Evolutionary conservation across 768 basidiomycete genomes (phyloP).

Genomic region (Phaeolepiota aurea): DNA sequence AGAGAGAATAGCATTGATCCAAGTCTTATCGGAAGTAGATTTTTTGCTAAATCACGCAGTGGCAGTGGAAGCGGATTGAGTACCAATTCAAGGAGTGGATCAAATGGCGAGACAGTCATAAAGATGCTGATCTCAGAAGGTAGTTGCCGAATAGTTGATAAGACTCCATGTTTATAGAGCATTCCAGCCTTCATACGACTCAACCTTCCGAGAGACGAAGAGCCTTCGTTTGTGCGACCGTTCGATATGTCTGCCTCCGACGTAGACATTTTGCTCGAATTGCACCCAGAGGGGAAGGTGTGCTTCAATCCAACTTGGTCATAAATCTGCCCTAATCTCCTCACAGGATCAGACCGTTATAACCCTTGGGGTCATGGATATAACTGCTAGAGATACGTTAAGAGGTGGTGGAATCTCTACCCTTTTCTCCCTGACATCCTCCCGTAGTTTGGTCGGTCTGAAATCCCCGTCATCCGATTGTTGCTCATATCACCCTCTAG

Average conservation of each 20-base stretch:
- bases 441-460: conserved; percentile 50
- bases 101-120: conserved; percentile 34
- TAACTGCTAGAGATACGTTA: conserved; percentile 44
- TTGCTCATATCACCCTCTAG: conserved; percentile 19
- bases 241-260: conserved; percentile 38
- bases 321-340: background rate
- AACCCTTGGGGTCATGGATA: conserved; percentile 53
- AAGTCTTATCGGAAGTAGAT: conserved; percentile 74
- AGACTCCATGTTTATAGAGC: background rate
- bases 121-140: conserved; percentile 44
- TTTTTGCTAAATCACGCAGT: conserved; percentile 51
- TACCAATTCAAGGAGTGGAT: conserved; percentile 11
- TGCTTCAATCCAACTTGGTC: background rate
- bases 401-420: conserved; percentile 22
- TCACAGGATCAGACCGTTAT: conserved; percentile 63
- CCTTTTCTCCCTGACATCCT: conserved; percentile 48
- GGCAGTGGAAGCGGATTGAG: conserved; percentile 30
- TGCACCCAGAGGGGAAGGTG: conserved; percentile 64
- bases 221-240: conserved; percentile 2
- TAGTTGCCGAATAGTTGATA: conserved; percentile 3
- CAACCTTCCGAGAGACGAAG: conserved; percentile 10
- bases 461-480: background rate
- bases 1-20: conserved; percentile 39
- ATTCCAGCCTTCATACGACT: conserved; percentile 13
- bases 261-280: conserved; percentile 52